Percentiles rank a stretch among this genome's conserved stretches.
Conservation (phyloP, 257 asterid genomes). For the Verbascum thapsus region DNA sequence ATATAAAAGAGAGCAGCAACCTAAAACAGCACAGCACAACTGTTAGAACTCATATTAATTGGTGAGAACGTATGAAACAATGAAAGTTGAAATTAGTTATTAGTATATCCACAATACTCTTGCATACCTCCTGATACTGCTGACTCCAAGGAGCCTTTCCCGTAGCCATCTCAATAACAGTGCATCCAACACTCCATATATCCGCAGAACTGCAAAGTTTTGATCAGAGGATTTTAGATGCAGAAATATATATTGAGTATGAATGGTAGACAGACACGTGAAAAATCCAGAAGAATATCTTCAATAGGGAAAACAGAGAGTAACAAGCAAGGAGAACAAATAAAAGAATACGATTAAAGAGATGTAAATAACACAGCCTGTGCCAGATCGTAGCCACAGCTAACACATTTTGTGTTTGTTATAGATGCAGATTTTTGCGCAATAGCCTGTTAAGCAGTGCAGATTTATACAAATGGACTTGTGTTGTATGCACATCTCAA, state of each 20-base stretch:
- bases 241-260: not conserved
- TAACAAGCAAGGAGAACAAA: constrained; percentile 1
- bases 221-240: constrained; percentile 7
- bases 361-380: not conserved
- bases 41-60: constrained; percentile 22
- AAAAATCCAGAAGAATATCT: not conserved
- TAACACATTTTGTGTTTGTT: too few species aligned
- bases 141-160: constrained; percentile 95
- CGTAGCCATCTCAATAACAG: constrained; percentile 86
- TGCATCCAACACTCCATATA: constrained; percentile 93
- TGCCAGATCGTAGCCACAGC: constrained; percentile 1
- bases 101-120: constrained; percentile 19
- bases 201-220: constrained; percentile 69
- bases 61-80: constrained; percentile 18
- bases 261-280: constrained; percentile 9
- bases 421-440: not conserved
- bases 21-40: constrained; percentile 40
- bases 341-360: constrained; percentile 2
- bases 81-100: constrained; percentile 3
- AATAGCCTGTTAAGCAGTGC: not conserved
- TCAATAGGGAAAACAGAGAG: not conserved
- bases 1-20: constrained; percentile 85
- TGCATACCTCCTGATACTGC: constrained; percentile 75
- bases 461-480: not conserved
- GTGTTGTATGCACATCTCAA: not conserved